Conservation (phyloP, 495 filamentous ascomycete genomes). For the Friedmanniomyces simplex region DNA sequence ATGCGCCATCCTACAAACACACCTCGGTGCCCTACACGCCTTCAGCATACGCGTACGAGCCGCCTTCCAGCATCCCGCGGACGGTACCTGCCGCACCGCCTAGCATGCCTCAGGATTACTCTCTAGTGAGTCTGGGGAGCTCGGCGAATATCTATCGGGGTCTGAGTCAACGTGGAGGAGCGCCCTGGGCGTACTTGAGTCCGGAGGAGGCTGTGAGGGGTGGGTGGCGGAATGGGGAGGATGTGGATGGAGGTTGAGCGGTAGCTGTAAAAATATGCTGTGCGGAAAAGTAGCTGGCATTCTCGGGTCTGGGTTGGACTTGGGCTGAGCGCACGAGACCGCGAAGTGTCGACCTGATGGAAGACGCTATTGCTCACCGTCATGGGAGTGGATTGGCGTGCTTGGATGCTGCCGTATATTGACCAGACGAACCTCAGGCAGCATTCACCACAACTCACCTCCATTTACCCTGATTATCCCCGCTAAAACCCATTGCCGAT, state of each 20-base stretch:
- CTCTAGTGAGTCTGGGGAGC: conserved; percentile 7
- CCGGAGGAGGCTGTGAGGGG: background rate
- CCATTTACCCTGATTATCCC: background rate
- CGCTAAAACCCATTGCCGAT: background rate
- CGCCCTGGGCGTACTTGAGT: conserved; percentile 2
- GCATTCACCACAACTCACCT: background rate
- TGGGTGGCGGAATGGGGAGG: conserved; percentile 1
- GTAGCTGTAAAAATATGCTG: too few species aligned
- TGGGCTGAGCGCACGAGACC: too few species aligned
- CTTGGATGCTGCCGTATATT: too few species aligned
- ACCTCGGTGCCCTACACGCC: conserved; percentile 1
- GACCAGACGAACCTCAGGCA: too few species aligned
- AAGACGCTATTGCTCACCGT: too few species aligned
- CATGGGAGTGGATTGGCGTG: too few species aligned
- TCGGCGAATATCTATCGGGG: conserved; percentile 6
- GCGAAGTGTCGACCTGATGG: too few species aligned
- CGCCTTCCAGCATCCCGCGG: conserved; percentile 6
- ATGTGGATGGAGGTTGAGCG: background rate
- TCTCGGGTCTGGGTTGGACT: too few species aligned
- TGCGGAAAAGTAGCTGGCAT: too few species aligned
- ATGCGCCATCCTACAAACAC: background rate
- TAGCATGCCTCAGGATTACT: conserved; percentile 8
- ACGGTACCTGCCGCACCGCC: background rate
- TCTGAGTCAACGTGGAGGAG: background rate
- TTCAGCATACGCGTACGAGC: conserved; percentile 2